phyloP scores from a whole-genome alignment of 164 flowering plant genomes.

The Kingdonia uniflora region DNA sequence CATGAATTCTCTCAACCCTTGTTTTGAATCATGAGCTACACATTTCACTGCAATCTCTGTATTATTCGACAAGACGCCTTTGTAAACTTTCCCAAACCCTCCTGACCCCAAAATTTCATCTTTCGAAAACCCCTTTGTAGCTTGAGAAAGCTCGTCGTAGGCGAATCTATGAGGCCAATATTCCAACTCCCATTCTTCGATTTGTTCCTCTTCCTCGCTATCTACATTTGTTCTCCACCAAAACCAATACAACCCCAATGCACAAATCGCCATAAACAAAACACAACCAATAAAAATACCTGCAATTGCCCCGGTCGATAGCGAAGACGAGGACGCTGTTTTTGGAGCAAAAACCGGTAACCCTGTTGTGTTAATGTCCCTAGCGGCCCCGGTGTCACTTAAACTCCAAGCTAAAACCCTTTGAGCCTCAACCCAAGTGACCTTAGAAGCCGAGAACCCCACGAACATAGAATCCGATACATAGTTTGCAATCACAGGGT shows the following conservation, averaged over 20 bases:
- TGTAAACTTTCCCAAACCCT: slow-evolving; percentile 66
- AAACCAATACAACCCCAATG: slow-evolving; percentile 21
- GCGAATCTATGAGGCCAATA: slow-evolving; percentile 63
- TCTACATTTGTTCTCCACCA: slow-evolving; percentile 21
- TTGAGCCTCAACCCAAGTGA: slow-evolving; percentile 2
- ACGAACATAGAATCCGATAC: slow-evolving; percentile 4
- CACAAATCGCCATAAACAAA: slow-evolving; percentile 11
- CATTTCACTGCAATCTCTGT: slow-evolving; percentile 15
- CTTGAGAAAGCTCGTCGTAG: slow-evolving; percentile 35
- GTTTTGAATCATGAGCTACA: slow-evolving; percentile 4
- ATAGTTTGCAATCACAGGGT: slow-evolving; percentile 1
- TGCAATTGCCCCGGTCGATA: slow-evolving; percentile 37
- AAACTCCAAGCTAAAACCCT: background rate
- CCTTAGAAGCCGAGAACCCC: slow-evolving; percentile 3
- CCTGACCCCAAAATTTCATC: slow-evolving; percentile 50
- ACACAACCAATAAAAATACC: slow-evolving; percentile 40
- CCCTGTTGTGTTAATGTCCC: slow-evolving; percentile 31
- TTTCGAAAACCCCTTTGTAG: slow-evolving; percentile 45
- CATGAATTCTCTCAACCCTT: slow-evolving; percentile 8
- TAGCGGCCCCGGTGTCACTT: background rate
- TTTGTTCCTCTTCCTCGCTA: slow-evolving; percentile 17
- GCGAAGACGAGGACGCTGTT: slow-evolving; percentile 17
- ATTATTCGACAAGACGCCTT: slow-evolving; percentile 29
- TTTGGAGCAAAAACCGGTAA: slow-evolving; percentile 36
- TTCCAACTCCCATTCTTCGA: slow-evolving; percentile 63